Evolutionary conservation across 371 early-diverging fungal genomes (phyloP).

Genomic region (Synchytrium microbalum): DNA sequence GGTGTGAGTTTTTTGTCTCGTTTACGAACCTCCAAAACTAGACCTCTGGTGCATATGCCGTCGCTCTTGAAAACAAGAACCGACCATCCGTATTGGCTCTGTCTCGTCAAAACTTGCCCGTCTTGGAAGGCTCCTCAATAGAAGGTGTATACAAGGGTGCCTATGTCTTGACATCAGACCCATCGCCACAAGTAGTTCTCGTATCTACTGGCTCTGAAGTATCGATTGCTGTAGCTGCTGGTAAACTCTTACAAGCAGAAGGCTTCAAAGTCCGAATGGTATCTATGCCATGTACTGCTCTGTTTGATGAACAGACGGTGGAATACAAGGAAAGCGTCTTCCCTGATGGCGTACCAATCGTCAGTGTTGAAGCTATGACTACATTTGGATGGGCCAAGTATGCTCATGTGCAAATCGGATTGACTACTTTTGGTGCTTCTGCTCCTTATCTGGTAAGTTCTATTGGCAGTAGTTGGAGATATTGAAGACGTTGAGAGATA

Average conservation of each 20-base stretch:
- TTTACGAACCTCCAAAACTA: not conserved
- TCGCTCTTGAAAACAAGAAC: slow-evolving; percentile 59
- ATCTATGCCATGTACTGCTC: slow-evolving; percentile 91
- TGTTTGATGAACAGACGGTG: slow-evolving; percentile 86
- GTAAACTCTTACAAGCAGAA: not conserved
- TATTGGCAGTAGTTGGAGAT: no score
- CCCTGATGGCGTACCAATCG: slow-evolving; percentile 62
- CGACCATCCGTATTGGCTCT: slow-evolving; percentile 86
- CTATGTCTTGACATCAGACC: slow-evolving; percentile 22
- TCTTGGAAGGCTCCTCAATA: slow-evolving; percentile 73
- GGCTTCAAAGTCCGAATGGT: slow-evolving; percentile 66
- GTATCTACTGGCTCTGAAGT: slow-evolving; percentile 97
- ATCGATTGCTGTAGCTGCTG: slow-evolving; percentile 77
- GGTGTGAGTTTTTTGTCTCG: slow-evolving; percentile 13
- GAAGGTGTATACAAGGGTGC: slow-evolving; percentile 49
- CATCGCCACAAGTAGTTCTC: slow-evolving; percentile 55
- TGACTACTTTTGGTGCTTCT: slow-evolving; percentile 92
- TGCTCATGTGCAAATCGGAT: slow-evolving; percentile 75
- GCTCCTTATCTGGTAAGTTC: slow-evolving; percentile 58
- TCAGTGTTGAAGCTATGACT: slow-evolving; percentile 86
- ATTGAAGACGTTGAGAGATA: no score
- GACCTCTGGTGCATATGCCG: slow-evolving; percentile 75
- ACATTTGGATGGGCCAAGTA: slow-evolving; percentile 95
- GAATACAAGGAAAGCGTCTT: slow-evolving; percentile 86
- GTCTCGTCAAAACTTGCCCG: slow-evolving; percentile 93